phyloP scores from a whole-genome alignment of 2,329 filamentous ascomycete species.

The Penicillium frequentans region DNA sequence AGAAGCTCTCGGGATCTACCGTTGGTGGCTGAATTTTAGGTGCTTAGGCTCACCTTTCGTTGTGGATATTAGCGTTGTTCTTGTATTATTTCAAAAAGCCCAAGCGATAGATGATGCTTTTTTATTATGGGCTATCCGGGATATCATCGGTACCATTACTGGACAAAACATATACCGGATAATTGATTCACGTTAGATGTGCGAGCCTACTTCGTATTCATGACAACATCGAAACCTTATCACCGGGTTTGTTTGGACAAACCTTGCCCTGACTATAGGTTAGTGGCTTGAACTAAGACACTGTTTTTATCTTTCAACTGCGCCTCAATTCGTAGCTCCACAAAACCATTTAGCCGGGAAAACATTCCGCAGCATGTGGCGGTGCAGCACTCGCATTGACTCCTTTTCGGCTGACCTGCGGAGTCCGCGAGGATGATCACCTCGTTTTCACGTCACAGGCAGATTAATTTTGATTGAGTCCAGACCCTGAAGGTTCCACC shows the following conservation, averaged over 20 bases:
- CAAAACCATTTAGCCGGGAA: neutral
- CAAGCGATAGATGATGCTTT: neutral
- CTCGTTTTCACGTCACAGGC: constrained; percentile 6
- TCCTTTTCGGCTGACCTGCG: neutral
- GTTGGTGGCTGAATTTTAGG: constrained; percentile 30
- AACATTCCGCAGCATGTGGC: neutral
- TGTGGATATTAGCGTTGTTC: neutral
- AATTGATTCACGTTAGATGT: neutral
- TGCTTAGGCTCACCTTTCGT: neutral
- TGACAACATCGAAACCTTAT: neutral
- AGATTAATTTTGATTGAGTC: constrained; percentile 5
- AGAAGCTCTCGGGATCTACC: constrained; percentile 37
- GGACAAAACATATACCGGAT: neutral
- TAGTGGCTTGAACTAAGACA: neutral
- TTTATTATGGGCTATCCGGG: neutral
- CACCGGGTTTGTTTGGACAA: neutral
- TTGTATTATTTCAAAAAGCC: neutral
- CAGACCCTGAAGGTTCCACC: neutral
- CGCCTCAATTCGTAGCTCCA: neutral
- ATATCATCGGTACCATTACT: neutral
- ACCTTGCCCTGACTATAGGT: neutral
- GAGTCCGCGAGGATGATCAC: neutral
- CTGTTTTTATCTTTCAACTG: neutral
- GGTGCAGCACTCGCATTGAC: constrained; percentile 1
- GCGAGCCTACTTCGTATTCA: neutral